phyloP scores from a whole-genome alignment of 441 rosid genomes.

The Lepidium campestre region DNA sequence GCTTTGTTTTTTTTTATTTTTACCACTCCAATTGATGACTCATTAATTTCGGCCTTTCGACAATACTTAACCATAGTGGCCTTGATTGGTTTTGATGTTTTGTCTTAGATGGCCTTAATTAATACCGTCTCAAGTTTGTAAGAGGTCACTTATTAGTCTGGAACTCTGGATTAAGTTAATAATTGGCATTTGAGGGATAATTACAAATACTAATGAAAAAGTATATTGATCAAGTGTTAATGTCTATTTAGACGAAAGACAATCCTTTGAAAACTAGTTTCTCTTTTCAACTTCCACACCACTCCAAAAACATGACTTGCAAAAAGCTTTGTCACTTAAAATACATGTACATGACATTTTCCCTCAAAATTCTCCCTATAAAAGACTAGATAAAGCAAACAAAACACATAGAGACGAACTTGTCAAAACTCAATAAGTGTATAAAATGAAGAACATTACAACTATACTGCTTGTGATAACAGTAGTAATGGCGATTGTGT shows the following conservation, averaged over 20 bases:
- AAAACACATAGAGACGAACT: neutral
- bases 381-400: neutral
- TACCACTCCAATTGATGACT: neutral
- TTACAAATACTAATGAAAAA: too few relatives aligned
- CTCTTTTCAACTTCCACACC: neutral
- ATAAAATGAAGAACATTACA: neutral
- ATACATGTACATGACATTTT: neutral
- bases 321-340: constrained; percentile 11
- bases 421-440: neutral
- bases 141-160: too few relatives aligned
- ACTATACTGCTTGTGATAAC: neutral
- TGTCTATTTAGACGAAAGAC: neutral
- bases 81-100: too few relatives aligned
- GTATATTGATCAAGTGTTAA: too few relatives aligned
- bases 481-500: neutral
- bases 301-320: constrained; percentile 20
- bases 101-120: too few relatives aligned
- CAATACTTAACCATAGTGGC: neutral
- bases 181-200: too few relatives aligned
- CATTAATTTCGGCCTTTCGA: constrained; percentile 9
- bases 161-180: too few relatives aligned
- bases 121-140: too few relatives aligned
- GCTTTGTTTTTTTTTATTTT: neutral
- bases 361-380: neutral
- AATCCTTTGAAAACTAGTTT: neutral